Evolutionary conservation across 139 green algal species (phyloP), one percentile per base, ranked within the genome.

Genomic region (Closterium sp.): DNA sequence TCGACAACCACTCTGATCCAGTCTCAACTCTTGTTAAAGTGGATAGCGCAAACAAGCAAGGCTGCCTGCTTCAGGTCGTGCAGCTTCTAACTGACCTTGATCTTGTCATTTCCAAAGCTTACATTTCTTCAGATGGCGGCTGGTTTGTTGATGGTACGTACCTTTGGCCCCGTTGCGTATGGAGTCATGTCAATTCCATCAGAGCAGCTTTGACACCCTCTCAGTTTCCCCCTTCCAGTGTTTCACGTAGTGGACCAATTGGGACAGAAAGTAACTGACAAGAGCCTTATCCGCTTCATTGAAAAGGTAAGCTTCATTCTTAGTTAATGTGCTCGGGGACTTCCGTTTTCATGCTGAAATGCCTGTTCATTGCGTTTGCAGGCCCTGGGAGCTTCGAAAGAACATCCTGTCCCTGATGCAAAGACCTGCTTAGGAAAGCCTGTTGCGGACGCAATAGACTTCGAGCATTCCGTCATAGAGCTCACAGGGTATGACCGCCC

Each of bases 21-120:
- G 36, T 85, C 34, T 32, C 87, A 12, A 93, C 91, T 5, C 32
- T 89, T 25, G 81, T 93, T 2, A 91, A 94, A 81, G 95, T 99
- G 7, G 97, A 99, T 94, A 97, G 93, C 21, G 98, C 97, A 4
- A 99, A 99, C 91, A 93, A 97, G n/a, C 97, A 98, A 0, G 98
- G 98, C 38, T 99, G 96, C 31, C 95, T 99, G 0, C 96, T 99
- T 2, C 97, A 99, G 95, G 96, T 99, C 30, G 97, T 99, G n/a
- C 97, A 99, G 90, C 96, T 97, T 88, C 95, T 99, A 2, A 98
- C 97, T 5, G 97, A 99, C 94, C 92, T 99, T 3, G 96, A 97
- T 4, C 94, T 99, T 12, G 93, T 95, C 84, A 97, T 99, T 30
- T 95, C 93, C 31, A 95, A 94, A 10, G 97, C 97, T 0, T 94